These are phyloP conservation scores for Pythium inflatum DNA, from an alignment of 352 stramenopile genomes.

Conservation along the genomic window DNA sequence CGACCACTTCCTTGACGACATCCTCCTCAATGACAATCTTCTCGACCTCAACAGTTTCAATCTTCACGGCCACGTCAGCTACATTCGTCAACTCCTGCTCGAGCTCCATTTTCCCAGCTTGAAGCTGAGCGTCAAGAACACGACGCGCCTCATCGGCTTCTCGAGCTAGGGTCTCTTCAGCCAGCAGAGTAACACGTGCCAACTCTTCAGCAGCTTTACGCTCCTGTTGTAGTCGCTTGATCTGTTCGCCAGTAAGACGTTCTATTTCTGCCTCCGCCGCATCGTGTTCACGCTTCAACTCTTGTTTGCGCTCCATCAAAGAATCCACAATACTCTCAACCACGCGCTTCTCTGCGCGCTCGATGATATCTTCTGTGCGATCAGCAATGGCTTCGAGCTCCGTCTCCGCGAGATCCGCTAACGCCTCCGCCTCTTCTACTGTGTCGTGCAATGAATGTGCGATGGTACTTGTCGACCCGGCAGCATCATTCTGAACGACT, in stretches of 20 bases:
- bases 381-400: background rate
- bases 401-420: background rate
- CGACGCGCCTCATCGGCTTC: background rate
- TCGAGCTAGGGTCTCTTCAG: slow-evolving; percentile 10
- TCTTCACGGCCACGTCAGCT: background rate
- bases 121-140: slow-evolving; percentile 10
- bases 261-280: slow-evolving; percentile 14
- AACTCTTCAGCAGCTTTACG: slow-evolving; percentile 8
- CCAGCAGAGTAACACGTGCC: background rate
- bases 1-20: slow-evolving; percentile 11
- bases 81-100: slow-evolving; percentile 15
- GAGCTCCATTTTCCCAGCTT: slow-evolving; percentile 6
- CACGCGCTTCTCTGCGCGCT: background rate
- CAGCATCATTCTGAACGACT: background rate
- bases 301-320: slow-evolving; percentile 1
- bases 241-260: background rate
- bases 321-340: background rate
- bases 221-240: slow-evolving; percentile 4
- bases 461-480: background rate
- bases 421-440: background rate
- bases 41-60: slow-evolving; percentile 15
- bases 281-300: slow-evolving; percentile 20
- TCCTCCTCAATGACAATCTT: slow-evolving; percentile 14
- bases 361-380: background rate
- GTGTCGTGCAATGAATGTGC: background rate